Base-by-base conservation (phyloP, 306 rosid genomes). In the Castanea mollissima region DNA sequence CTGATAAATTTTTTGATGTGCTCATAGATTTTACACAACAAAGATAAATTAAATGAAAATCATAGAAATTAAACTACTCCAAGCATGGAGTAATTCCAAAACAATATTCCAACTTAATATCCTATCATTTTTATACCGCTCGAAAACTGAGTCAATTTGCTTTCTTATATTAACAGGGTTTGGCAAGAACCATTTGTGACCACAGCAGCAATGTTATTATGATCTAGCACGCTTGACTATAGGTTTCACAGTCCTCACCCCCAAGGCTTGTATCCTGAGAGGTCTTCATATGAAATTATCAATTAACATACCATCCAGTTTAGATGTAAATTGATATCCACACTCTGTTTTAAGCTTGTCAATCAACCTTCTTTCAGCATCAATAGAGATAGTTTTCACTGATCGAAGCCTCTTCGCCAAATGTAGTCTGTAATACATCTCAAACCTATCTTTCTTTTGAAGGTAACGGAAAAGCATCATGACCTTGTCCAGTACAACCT, bases 381-480 rank as follows among this genome's bases (percentile, higher is more conserved):
- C 89, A 60, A 85, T 89, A 38, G 86, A 85, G 69, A 83, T 49
- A 65, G 87, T 83, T 82, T 88, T 88, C 70, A 86, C 87, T 0
- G 89, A 81, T 20, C 85, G 87, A 80, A 88, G 89, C 79, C 91
- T 80, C 54, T 88, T 85, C 44, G 89, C 91, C 71, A 88, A 55
- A 79, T 88, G 91, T 73, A 85, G 91, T 59, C 85, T 85, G 82
- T 88, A 88, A 78, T 88, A 88, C 77, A 83, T 88, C 78, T 88
- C 89, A 85, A 85, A 88, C 69, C 85, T 86, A 41, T 85, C 91
- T 59, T 88, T 88, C 78, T 88, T 87, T 73, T 88, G 91, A 3
- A 88, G 89, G 79, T 83, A 88, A 27, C 91, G 84, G 78, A 88
- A 88, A 76, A 88, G 91, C 89, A 88, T 83, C 91, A 88, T 88